Evolutionary conservation across 192 early-diverging fungal genomes (phyloP), one percentile per base, ranked within the genome.

Genomic region (Dimargaris verticillata): DNA sequence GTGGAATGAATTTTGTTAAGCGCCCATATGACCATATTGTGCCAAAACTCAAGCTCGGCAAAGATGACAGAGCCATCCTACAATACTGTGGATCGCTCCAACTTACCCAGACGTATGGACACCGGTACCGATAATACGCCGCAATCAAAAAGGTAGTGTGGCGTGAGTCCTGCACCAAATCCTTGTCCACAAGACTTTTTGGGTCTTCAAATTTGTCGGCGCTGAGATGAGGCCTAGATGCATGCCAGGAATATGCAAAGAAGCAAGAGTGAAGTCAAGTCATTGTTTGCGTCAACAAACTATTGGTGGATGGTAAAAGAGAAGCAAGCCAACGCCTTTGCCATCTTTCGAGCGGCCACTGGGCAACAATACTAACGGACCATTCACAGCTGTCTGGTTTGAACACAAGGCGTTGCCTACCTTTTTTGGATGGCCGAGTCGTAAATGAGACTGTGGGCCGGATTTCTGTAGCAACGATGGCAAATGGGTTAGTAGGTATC

Each of bases 71-170:
- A 25, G 9, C 20, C 20, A 18, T 43, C 5, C n/a, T 38, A 7
- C 7, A 0, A 1, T 59, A 29, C 10, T 3, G 43, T 59, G 18
- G 25, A 14, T 22, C 18, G 26, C 10, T 12, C 26, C 28, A 28
- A 69, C 70, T 41, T 72, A 79, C 77, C 84, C 84, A 86, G 44
- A 86, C 84, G 62, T 83, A 86, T 22, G 84, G 84, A 44, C 82
- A 81, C 61, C 78, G 78, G 65, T 86, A 86, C 12, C 80, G 73
- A 29, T 79, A 75, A 58, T 86, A 86, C 44, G 82, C 84, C 50
- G 82, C 82, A 44, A 86, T 68, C 26, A 86, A 55, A 53, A 86
- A 86, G 22, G 78, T 78, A 5, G 79, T 72, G 5, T 73, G 72
- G 24, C 67, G 54, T 20, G 69, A 53, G 61, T 86, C 84, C 57